These are phyloP conservation scores for Coniochaeta sp. DNA, from an alignment of 2,329 filamentous ascomycete genomes.

Conservation along the genomic window DNA sequence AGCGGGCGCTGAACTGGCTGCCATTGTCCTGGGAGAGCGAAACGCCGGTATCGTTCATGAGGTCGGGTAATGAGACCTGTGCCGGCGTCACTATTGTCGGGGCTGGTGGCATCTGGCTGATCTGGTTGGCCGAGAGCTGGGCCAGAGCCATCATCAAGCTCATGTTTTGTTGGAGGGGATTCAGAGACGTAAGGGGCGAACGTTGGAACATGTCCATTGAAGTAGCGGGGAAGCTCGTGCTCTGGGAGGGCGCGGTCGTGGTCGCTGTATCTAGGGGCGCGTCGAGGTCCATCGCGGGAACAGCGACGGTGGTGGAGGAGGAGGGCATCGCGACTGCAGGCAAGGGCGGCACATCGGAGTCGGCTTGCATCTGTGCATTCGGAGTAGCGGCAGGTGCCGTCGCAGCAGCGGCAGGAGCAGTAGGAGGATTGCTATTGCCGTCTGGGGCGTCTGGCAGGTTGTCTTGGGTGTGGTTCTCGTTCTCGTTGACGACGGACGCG, in stretches of 20 bases:
- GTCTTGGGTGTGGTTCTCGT: slow-evolving; percentile 12
- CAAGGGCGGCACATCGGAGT: not conserved
- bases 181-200: not conserved
- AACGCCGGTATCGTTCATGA: slow-evolving; percentile 22
- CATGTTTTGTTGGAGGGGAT: slow-evolving; percentile 25
- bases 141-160: slow-evolving; percentile 40
- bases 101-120: slow-evolving; percentile 19
- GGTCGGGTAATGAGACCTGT: slow-evolving; percentile 35
- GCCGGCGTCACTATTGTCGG: slow-evolving; percentile 29
- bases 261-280: not conserved
- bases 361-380: no score
- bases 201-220: slow-evolving; percentile 12
- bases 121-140: slow-evolving; percentile 21
- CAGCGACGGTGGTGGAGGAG: not conserved
- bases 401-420: no score
- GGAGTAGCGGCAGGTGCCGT: no score
- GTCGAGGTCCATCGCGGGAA: slow-evolving; percentile 6
- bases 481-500: slow-evolving; percentile 8
- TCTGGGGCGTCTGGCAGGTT: not conserved
- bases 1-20: slow-evolving; percentile 25
- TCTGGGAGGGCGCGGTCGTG: not conserved
- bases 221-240: slow-evolving; percentile 3
- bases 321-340: not conserved
- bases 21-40: slow-evolving; percentile 19
- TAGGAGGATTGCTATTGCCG: not conserved